Percentiles rank a stretch among this genome's conserved stretches.
These are phyloP conservation scores for Paecilomyces variotii DNA, from an alignment of 2,329 filamentous ascomycete genomes.

Conservation along the genomic window DNA sequence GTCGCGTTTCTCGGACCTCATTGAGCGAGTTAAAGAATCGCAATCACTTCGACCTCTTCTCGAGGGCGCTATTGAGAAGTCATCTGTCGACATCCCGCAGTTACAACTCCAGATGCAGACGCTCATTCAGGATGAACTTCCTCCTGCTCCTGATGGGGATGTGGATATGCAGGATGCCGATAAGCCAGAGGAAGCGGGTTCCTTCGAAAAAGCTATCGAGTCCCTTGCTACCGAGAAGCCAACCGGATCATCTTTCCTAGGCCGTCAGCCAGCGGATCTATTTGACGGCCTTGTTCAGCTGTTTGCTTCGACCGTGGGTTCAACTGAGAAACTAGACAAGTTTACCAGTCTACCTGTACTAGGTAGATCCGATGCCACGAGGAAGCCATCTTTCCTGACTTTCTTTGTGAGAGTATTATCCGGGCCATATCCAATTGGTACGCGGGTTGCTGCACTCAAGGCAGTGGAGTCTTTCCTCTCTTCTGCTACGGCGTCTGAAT, in stretches of 20 bases:
- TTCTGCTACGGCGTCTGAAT: conserved; percentile 40
- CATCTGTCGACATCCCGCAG: conserved; percentile 63
- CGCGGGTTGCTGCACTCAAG: conserved; percentile 61
- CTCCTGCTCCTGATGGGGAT: conserved; percentile 45
- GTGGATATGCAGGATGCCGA: conserved; percentile 42
- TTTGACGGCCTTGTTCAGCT: conserved; percentile 32
- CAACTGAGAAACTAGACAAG: conserved; percentile 20
- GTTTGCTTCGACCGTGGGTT: conserved; percentile 27
- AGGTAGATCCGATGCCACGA: conserved; percentile 38
- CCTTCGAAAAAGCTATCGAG: conserved; percentile 25
- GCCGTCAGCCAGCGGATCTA: conserved; percentile 20
- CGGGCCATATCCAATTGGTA: conserved; percentile 60
- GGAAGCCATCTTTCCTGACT: conserved; percentile 60
- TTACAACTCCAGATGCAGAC: conserved; percentile 68
- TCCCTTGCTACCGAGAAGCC: conserved; percentile 20
- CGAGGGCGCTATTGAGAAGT: conserved; percentile 56
- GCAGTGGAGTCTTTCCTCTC: conserved; percentile 50
- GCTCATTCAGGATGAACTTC: conserved; percentile 52
- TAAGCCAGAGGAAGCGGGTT: conserved; percentile 17
- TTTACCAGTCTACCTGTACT: conserved; percentile 33
- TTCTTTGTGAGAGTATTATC: conserved; percentile 72
- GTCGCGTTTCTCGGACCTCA: conserved; percentile 55
- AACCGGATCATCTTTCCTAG: conserved; percentile 31
- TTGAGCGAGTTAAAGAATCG: conserved; percentile 59
- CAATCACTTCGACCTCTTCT: conserved; percentile 56